These are phyloP conservation scores for Solanum pinnatisectum DNA, from an alignment of 257 asterid species.

Conservation along the genomic window DNA sequence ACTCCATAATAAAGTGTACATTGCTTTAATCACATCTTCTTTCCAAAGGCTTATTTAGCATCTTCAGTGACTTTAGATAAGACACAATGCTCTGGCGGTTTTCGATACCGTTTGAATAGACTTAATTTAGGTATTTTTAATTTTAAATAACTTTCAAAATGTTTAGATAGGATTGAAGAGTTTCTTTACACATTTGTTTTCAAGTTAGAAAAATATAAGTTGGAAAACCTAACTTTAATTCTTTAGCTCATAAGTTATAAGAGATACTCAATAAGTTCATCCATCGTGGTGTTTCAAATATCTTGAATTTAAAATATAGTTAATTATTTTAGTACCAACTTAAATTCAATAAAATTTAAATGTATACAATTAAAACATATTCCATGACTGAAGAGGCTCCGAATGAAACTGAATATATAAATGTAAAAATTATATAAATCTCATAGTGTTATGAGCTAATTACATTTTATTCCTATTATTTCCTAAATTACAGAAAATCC, in stretches of 20 bases:
- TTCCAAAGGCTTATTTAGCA: background rate
- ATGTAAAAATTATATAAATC: no score
- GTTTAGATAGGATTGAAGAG: background rate
- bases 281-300: background rate
- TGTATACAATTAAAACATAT: background rate
- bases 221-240: no score
- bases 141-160: no score
- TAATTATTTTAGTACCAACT: background rate
- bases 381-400: background rate
- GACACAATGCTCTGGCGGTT: background rate
- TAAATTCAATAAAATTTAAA: background rate
- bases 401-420: background rate
- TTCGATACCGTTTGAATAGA: no score
- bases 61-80: background rate
- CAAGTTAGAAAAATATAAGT: background rate
- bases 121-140: no score
- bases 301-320: background rate
- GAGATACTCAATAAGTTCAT: no score
- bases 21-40: background rate
- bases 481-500: no score
- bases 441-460: no score
- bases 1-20: background rate
- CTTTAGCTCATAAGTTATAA: no score
- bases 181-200: no score
- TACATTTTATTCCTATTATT: no score